Evolutionary conservation across 495 filamentous ascomycete genomes (phyloP), one percentile per base, ranked within the genome.

Genomic region (Haplographium delicatum): DNA sequence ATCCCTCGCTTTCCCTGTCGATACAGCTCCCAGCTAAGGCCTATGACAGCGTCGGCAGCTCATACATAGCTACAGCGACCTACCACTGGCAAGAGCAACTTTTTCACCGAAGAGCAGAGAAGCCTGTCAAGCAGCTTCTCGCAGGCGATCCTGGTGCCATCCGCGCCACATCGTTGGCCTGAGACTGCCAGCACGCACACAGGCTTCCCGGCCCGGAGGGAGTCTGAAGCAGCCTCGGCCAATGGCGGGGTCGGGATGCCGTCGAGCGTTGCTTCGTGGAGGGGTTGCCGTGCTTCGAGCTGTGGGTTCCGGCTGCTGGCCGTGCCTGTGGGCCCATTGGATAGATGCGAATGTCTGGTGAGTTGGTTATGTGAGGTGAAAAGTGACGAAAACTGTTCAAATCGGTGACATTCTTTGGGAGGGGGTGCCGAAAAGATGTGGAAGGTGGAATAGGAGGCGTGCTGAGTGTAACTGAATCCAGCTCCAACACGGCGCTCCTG

Each of bases 191-290:
- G 31, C 44, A 11, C 22, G 20, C 19, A 49, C 34, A 25, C 46
- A 49, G 46, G 46, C 46, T 50, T 50, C 35, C 47, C 47, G 46
- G 46, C 20, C 46, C 46, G 47, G 47, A 18, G 23, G 23, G 23
- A n/a, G 5, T 18, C 6, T 3, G 24, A 34, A 9, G 39, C 19
- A 3, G 22, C 13, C 18, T 15, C 16, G 20, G 10, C 47, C 47
- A 50, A 50, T 50, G 16, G 37, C 23, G 38, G 47, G 47, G 19
- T 43, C 25, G 28, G 27, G 18, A 8, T 45, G 43, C n/a, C n/a
- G n/a, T n/a, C n/a, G n/a, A n/a, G n/a, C n/a, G n/a, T n/a, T n/a
- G n/a, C 13, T 22, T 15, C 5, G 23, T 45, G 43, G 24, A 33
- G 43, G 27, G 43, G 27, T 19, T 20, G 20, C 26, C 13, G 20